Base-by-base conservation (phyloP, 805 yeast species). In the Isabelozyma pseudorhagii region DNA sequence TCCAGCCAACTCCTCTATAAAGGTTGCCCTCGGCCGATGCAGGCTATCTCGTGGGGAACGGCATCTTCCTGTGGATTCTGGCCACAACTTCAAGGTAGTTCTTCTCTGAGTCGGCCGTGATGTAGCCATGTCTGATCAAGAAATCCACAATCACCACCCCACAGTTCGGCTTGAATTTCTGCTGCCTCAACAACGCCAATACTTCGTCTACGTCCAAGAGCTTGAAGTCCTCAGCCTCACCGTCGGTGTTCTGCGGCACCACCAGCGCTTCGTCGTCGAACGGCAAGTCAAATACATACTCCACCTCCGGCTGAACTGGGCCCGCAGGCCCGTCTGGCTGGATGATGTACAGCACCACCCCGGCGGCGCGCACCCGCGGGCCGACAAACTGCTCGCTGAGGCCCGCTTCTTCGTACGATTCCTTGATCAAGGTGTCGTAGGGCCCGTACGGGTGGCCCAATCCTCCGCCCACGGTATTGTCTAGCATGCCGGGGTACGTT, bases 391-490 rank as follows among this genome's bases (percentile, higher is more conserved):
- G 75, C 45, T 74, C 70, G 0, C 60, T 54, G n/a, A 93, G 66
- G 0, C 96, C 96, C 0, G 97, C 98, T 60, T 94, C 99, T 60
- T 94, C 99, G 51, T 74, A 75, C 59, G 96, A 83, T 64, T 94
- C 99, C 62, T 94, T 94, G 15, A 88, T 56, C 3, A 85, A 82
- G 0, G 97, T 93, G 43, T 89, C 96, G 60, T 74, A 69, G 2
- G 83, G 71, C 0, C 91, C 89, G 55, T 81, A 74, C 0, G 96
- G 97, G 63, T 85, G 77, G 0, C 96, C 97, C 4, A 94, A 60
- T 0, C 99, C 99, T 1, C 99, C 99, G 0, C 97, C 99, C 6
- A 94, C 88, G 0, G 96, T 90, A 64, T 92, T 93, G 64, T 94
- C 99, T 38, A 92, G 77, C 87, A 82, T 86, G 0, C 88, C 87